Base-by-base conservation (phyloP, 768 basidiomycete genomes). In the Hirschioporus abietinus region DNA sequence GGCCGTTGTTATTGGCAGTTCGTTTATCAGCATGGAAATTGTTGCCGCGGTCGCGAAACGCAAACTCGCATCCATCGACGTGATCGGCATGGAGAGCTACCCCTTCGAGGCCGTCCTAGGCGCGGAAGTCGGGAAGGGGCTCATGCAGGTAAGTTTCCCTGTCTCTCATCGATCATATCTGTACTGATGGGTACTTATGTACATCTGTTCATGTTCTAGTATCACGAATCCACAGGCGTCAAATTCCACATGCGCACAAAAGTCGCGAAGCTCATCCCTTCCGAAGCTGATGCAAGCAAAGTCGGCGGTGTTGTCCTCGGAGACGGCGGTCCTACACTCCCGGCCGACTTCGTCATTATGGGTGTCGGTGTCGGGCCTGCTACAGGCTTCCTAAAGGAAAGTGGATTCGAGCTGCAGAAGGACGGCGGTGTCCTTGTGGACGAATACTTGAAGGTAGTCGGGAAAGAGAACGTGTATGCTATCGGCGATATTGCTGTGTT, bases 1-100 rank as follows among this genome's bases (percentile, higher is more conserved):
- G 63, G 75, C 90, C 67, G 93, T 94, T 35, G 84, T 96, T 15
- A 89, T 96, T 69, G 95, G 95, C 1, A 90, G 88, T 63, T 92
- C 90, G 17, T 97, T 96, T 79, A 97, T 97, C 71, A 87, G 90
- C 66, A 93, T 97, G 93, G 92, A 95, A 75, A 80, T 94, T n/a
- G 92, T 93, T 7, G 83, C 80, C n/a, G 90, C 92, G 0, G 77
- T 91, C 1, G 76, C 86, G 8, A 87, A 87, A 71, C 87, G 90
- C 64, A 89, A 90, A 70, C 87, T 93, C 24, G 89, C 89, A 15
- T 90, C 88, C 34, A 88, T 95, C 59, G 88, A 92, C 68, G 88
- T 96, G 68, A 84, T 97, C 64, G 94, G 93, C 1, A 88, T 88
- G 87, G 90, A 91, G 70, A 83, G 88, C 64, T 82, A 82, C 67